Percentiles rank a stretch among this genome's conserved stretches.
phyloP scores from a whole-genome alignment of 257 asterid species.

The Ballota nigra region DNA sequence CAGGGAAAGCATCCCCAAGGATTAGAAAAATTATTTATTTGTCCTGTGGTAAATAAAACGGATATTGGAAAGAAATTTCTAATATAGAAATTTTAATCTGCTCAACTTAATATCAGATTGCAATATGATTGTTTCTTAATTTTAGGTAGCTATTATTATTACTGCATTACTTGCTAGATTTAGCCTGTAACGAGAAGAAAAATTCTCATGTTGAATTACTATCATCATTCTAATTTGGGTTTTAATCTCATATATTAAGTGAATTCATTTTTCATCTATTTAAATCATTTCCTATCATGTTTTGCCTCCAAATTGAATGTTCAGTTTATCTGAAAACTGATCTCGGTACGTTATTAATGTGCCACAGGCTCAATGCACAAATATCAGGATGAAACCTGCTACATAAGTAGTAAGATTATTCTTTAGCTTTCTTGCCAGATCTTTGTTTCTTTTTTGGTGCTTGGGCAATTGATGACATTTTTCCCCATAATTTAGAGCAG shows the following conservation, averaged over 20 bases:
- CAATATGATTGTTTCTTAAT: neutral
- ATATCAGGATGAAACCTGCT: neutral
- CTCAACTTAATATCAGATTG: neutral
- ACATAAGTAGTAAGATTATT: neutral
- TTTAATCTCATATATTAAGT: neutral
- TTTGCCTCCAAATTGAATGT: neutral
- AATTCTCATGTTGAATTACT: neutral
- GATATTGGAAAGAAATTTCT: neutral
- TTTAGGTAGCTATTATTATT: neutral
- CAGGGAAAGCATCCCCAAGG: neutral
- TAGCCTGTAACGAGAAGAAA: neutral
- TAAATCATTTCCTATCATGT: neutral
- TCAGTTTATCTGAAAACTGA: neutral
- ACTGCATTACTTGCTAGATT: neutral
- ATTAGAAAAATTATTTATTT: no score
- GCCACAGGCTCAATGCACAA: neutral
- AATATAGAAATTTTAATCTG: neutral
- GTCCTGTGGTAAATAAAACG: neutral
- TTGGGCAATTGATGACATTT: neutral
- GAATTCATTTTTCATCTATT: neutral
- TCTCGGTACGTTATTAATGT: neutral
- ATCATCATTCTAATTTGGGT: neutral
- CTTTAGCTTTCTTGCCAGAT: neutral
- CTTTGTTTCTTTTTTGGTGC: neutral
- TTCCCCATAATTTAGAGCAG: neutral